Percentiles rank a stretch among this genome's conserved stretches.
These are phyloP conservation scores for Ophioceras dolichostomum DNA, from an alignment of 2,329 filamentous ascomycete species.

Conservation along the genomic window DNA sequence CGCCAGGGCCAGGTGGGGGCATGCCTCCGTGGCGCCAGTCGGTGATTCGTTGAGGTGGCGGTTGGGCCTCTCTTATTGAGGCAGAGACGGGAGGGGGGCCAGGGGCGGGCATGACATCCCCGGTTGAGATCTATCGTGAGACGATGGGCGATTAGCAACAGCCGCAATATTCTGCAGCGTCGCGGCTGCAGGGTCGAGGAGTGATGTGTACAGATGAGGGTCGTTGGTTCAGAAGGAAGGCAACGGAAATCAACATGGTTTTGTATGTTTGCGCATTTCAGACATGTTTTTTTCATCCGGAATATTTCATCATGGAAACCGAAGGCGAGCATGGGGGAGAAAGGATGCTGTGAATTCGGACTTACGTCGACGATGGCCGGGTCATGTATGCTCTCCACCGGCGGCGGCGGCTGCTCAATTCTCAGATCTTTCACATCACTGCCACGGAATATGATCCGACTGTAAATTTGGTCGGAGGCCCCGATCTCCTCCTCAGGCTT, in stretches of 20 bases:
- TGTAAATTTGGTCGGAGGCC: slow-evolving; percentile 80
- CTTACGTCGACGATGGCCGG: slow-evolving; percentile 96
- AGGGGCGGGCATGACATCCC: too few relatives aligned
- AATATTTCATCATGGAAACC: slow-evolving; percentile 77
- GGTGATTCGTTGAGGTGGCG: too few relatives aligned
- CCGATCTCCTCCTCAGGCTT: slow-evolving; percentile 72
- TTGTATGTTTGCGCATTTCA: slow-evolving; percentile 75
- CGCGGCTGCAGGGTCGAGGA: too few relatives aligned
- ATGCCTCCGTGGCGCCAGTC: too few relatives aligned
- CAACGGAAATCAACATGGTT: slow-evolving; percentile 98
- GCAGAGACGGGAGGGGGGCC: too few relatives aligned
- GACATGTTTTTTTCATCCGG: slow-evolving; percentile 91
- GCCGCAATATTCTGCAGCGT: too few relatives aligned
- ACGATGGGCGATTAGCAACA: too few relatives aligned
- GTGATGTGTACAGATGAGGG: too few relatives aligned
- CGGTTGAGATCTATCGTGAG: too few relatives aligned
- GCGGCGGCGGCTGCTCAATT: slow-evolving; percentile 72
- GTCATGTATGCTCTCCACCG: slow-evolving; percentile 84
- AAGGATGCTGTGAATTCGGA: slow-evolving; percentile 18
- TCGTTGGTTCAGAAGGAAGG: slow-evolving; percentile 99
- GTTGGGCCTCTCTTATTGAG: too few relatives aligned
- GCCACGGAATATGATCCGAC: slow-evolving; percentile 96
- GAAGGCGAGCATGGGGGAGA: slow-evolving; percentile 7
- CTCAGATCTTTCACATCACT: slow-evolving; percentile 97
- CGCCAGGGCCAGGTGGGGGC: slow-evolving; percentile 21